Base-by-base conservation (phyloP, 2,329 filamentous ascomycete genomes). In the Coniochaeta sp. region DNA sequence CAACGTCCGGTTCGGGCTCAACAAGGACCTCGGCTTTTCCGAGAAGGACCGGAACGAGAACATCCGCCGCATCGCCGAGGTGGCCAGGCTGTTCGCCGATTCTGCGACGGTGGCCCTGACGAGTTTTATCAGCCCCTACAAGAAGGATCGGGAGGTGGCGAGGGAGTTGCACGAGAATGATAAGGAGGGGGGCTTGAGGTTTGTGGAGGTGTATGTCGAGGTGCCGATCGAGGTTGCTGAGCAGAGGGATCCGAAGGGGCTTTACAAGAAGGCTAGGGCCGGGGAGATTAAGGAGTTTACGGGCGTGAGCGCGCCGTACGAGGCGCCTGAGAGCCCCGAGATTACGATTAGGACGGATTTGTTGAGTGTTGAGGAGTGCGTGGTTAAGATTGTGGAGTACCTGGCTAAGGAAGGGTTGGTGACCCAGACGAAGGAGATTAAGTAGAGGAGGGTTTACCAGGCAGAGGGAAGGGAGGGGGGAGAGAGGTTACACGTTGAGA, bases 211-310 rank as follows among this genome's bases (percentile, higher is more conserved):
- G 53, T 95, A 84, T 65, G 86, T 99, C 57, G 91, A 99, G 70
- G 84, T 97, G 12, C 88, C 91, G 13, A 79, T 97, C 59, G 89
- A 90, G 70, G 89, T 94, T 42, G 92, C 94, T 32, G 92, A 97
- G 81, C 78, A 92, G 80, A 83, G 94, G 57, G 94, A 99, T 66
- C 94, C 94, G 48, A 99, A 99, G 82, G 94, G 92, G 5, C 74
- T 97, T 54, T 99, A 99, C 75, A 96, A 96, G 80, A 96, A 96
- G 82, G 94, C 94, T 12, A 78, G 92, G 42, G 86, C 88, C 49
- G 94, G 94, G 42, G 84, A 95, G 69, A 97, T 97, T 71, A 94
- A 95, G 72, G 90, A 97, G 61, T 99, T 99, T 68, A 99, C 94
- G 1, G 94, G 94, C 52, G 90, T 97, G 63, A 91, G 86, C 59